phyloP scores from a whole-genome alignment of 1,284 basidiomycete species.

The Cryptococcus jaspeensis region DNA sequence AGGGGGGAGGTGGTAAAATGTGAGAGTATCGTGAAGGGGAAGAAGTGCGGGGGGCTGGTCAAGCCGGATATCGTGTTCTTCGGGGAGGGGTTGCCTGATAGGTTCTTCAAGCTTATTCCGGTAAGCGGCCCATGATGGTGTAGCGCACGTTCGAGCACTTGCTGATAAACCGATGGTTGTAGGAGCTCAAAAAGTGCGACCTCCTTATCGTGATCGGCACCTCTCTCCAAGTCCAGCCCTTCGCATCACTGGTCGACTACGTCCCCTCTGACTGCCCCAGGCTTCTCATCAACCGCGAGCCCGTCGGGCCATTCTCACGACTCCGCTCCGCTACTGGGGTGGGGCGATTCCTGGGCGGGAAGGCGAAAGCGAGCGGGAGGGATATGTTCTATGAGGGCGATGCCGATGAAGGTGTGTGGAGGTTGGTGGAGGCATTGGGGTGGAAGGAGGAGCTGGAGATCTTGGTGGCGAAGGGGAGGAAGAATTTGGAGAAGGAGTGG shows the following conservation, averaged over 20 bases:
- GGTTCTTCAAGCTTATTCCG: slow-evolving; percentile 45
- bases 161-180: not conserved
- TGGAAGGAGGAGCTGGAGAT: slow-evolving; percentile 47
- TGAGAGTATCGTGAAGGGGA: slow-evolving; percentile 11
- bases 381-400: slow-evolving; percentile 51
- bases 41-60: slow-evolving; percentile 66
- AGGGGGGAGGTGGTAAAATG: slow-evolving; percentile 66
- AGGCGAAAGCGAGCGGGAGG: slow-evolving; percentile 7
- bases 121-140: slow-evolving; percentile 19
- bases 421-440: slow-evolving; percentile 41
- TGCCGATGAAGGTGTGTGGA: slow-evolving; percentile 42
- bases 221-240: slow-evolving; percentile 62
- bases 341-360: not conserved
- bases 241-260: slow-evolving; percentile 55
- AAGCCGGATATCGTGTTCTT: slow-evolving; percentile 97
- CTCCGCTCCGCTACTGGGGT: slow-evolving; percentile 1
- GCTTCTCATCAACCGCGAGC: slow-evolving; percentile 58
- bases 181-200: slow-evolving; percentile 58
- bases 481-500: slow-evolving; percentile 35
- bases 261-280: slow-evolving; percentile 53
- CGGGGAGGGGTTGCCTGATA: slow-evolving; percentile 62
- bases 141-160: not conserved
- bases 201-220: slow-evolving; percentile 91
- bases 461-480: slow-evolving; percentile 29
- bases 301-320: slow-evolving; percentile 51